A percentile compares a stretch with the other conserved stretches of the same genome.
Evolutionary conservation across 2,329 filamentous ascomycete species (phyloP).

Genomic region (Aspergillus sp.): DNA sequence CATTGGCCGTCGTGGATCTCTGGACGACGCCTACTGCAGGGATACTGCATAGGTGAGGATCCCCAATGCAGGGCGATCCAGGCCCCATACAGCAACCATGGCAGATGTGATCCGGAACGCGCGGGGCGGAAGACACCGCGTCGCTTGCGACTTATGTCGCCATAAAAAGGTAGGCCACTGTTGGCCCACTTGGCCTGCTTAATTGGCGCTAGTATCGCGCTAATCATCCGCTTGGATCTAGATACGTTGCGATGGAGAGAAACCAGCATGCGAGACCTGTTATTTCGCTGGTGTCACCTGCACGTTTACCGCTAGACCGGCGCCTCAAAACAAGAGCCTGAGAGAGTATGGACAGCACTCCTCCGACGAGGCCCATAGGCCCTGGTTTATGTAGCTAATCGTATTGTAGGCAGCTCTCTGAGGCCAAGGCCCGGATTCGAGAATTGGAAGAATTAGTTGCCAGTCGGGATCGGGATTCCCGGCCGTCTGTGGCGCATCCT

Average conservation of each 20-base stretch:
- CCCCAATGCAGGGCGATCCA: too few relatives aligned
- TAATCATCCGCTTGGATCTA: background rate
- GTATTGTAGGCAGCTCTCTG: slow-evolving; percentile 14
- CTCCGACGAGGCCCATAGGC: too few relatives aligned
- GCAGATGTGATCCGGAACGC: background rate
- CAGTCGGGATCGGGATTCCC: background rate
- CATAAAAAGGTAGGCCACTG: slow-evolving; percentile 17
- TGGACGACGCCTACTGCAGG: too few relatives aligned
- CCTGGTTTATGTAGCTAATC: background rate
- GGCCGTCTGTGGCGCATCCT: background rate
- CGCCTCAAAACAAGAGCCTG: slow-evolving; percentile 16
- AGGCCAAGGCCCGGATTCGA: slow-evolving; percentile 15
- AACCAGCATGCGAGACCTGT: slow-evolving; percentile 27
- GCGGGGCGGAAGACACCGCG: slow-evolving; percentile 9
- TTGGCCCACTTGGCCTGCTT: background rate
- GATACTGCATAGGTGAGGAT: too few relatives aligned
- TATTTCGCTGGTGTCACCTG: slow-evolving; percentile 18
- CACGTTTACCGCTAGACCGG: slow-evolving; percentile 15
- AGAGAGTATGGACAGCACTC: slow-evolving; percentile 17
- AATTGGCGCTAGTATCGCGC: background rate
- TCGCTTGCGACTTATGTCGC: slow-evolving; percentile 23
- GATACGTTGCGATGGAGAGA: slow-evolving; percentile 25
- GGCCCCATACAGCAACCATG: too few relatives aligned
- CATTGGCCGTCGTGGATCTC: too few relatives aligned
- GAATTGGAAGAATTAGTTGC: slow-evolving; percentile 5